phyloP scores from a whole-genome alignment of 2,329 filamentous ascomycete species.

The Penicillium verrucosum region DNA sequence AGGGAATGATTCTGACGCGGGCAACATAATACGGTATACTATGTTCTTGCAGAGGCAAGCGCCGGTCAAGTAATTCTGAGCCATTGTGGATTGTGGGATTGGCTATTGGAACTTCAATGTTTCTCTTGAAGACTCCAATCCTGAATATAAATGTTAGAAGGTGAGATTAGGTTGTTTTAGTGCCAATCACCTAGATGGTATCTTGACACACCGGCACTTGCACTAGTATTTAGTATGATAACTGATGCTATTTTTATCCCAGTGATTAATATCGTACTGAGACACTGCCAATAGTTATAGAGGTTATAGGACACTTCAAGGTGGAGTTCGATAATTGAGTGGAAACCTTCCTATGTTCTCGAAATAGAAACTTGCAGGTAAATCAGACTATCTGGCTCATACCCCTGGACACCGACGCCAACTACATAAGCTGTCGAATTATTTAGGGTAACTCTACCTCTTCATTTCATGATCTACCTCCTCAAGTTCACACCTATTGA shows the following conservation, averaged over 20 bases:
- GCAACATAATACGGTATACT: not conserved
- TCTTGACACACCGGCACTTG: not conserved
- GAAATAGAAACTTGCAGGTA: too few species aligned
- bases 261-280: not conserved
- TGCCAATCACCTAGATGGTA: not conserved
- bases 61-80: not conserved
- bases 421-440: too few species aligned
- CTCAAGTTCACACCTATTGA: not conserved
- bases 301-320: too few species aligned
- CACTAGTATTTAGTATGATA: not conserved
- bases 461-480: not conserved
- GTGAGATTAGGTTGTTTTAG: not conserved
- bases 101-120: not conserved
- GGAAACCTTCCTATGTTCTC: too few species aligned
- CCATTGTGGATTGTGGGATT: not conserved
- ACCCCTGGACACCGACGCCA: too few species aligned
- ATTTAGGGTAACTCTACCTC: not conserved
- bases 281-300: too few species aligned
- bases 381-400: too few species aligned
- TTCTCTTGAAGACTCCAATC: not conserved
- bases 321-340: too few species aligned
- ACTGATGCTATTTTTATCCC: not conserved
- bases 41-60: not conserved
- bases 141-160: not conserved
- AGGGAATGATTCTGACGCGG: not conserved